phyloP scores from a whole-genome alignment of 768 basidiomycete genomes.

The Amanita pseudoporphyria region DNA sequence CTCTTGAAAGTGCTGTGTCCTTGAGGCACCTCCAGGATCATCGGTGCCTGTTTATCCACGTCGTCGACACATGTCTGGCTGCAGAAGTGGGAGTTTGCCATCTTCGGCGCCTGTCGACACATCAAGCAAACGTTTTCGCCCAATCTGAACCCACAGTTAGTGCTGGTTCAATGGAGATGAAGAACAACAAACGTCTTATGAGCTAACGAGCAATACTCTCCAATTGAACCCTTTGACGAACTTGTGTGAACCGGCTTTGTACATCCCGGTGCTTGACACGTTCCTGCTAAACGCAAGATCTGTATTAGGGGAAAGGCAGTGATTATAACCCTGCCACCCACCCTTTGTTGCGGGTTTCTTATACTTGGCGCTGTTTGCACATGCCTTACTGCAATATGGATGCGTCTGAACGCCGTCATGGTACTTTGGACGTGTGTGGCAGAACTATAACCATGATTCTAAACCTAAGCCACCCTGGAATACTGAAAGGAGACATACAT shows the following conservation, averaged over 20 bases:
- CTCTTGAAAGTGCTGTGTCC: conserved; percentile 57
- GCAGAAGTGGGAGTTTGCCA: conserved; percentile 53
- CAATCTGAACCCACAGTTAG: conserved; percentile 19
- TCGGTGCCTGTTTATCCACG: conserved; percentile 44
- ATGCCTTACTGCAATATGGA: conserved; percentile 55
- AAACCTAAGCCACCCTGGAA: not conserved
- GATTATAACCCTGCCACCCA: conserved; percentile 4
- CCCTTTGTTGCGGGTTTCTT: conserved; percentile 15
- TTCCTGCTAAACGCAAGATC: conserved; percentile 18
- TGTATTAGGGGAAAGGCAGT: not conserved
- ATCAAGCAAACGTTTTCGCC: conserved; percentile 46
- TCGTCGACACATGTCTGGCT: conserved; percentile 42
- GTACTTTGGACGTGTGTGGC: conserved; percentile 50
- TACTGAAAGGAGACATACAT: conserved; percentile 26
- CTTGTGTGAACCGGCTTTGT: conserved; percentile 32
- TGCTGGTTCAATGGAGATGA: not conserved
- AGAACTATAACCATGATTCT: conserved; percentile 31
- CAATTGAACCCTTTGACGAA: conserved; percentile 23
- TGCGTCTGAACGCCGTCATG: conserved; percentile 48
- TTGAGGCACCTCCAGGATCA: conserved; percentile 48
- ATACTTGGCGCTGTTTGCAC: conserved; percentile 30
- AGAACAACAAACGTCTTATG: conserved; percentile 36
- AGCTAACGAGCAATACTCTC: conserved; percentile 41
- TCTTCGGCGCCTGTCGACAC: conserved; percentile 49
- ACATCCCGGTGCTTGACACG: conserved; percentile 45